These are phyloP conservation scores for Acidiella bohemica DNA, from an alignment of 495 filamentous ascomycete species.

Conservation along the genomic window DNA sequence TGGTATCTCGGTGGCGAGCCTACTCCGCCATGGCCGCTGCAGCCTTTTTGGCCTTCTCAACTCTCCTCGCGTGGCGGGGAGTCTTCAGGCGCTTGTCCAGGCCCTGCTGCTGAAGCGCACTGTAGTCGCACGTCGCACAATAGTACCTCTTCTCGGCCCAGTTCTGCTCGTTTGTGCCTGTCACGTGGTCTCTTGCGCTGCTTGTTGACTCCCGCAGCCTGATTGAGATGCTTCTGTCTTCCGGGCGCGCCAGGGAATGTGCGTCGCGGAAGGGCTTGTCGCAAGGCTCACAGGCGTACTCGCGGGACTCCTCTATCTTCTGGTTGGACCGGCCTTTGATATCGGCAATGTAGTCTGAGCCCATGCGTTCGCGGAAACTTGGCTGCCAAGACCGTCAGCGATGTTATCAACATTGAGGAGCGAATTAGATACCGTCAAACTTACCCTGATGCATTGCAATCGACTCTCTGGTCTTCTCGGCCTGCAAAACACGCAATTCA, in stretches of 20 bases:
- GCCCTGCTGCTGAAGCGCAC: not conserved
- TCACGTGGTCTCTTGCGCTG: not conserved
- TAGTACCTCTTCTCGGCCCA: not conserved
- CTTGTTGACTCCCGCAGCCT: not conserved
- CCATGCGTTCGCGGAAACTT: not conserved
- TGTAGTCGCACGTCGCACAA: not conserved
- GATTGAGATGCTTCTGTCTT: not conserved
- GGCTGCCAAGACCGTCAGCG: too few species aligned
- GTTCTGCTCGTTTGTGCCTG: not conserved
- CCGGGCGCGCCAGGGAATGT: not conserved
- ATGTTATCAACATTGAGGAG: too few species aligned
- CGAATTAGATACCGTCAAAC: not conserved
- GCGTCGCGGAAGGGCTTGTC: not conserved
- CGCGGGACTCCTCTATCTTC: not conserved
- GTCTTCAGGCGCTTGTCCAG: not conserved
- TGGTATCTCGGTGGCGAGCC: too few species aligned
- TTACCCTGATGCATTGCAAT: not conserved
- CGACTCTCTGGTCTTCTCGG: too few species aligned
- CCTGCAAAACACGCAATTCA: too few species aligned
- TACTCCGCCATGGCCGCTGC: too few species aligned
- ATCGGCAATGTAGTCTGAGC: not conserved
- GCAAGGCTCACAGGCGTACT: not conserved
- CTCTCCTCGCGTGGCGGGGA: not conserved
- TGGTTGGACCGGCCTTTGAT: not conserved
- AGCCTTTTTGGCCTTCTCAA: not conserved